Evolutionary conservation across 179 eudicot genomes (phyloP).

Genomic region (Pouteria campechiana): DNA sequence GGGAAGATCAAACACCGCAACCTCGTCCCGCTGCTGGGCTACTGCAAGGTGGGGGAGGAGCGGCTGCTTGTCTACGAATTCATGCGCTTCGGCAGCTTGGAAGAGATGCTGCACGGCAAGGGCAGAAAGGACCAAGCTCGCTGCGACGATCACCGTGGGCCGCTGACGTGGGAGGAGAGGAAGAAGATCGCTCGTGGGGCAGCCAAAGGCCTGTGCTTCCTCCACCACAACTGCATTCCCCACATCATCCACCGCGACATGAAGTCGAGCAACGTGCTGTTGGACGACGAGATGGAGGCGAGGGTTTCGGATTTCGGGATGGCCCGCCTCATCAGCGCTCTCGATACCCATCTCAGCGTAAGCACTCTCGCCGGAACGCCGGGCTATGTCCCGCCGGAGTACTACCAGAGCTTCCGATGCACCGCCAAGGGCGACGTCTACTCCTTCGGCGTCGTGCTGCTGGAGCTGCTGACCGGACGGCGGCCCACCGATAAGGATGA

Average conservation of each 20-base stretch:
- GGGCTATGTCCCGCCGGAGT: conserved; percentile 97
- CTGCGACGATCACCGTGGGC: too few species aligned
- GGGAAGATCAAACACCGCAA: conserved; percentile 92
- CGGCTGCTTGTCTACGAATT: conserved; percentile 86
- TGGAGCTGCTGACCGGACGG: conserved; percentile 77
- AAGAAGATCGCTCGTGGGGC: conserved; percentile 91
- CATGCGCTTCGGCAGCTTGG: conserved; percentile 84
- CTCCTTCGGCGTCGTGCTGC: conserved; percentile 74
- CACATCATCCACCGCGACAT: conserved; percentile 96
- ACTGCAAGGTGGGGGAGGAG: conserved; percentile 92
- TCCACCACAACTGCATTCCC: conserved; percentile 96
- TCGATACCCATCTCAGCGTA: conserved; percentile 91
- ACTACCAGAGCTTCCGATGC: conserved; percentile 95
- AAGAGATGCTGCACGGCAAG: conserved; percentile 76
- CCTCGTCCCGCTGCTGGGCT: conserved; percentile 85
- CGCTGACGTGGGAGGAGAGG: conserved; percentile 75
- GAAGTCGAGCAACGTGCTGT: conserved; percentile 90
- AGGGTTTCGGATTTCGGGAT: conserved; percentile 93
- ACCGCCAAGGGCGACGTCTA: conserved; percentile 94
- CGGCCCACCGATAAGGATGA: conserved; percentile 96
- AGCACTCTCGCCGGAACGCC: conserved; percentile 98
- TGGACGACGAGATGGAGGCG: conserved; percentile 80
- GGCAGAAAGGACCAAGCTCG: conserved; percentile 28
- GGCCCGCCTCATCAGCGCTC: conserved; percentile 95
- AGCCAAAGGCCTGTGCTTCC: conserved; percentile 86